phyloP scores from a whole-genome alignment of 306 rosid species.

The Vachellia collinsii region DNA sequence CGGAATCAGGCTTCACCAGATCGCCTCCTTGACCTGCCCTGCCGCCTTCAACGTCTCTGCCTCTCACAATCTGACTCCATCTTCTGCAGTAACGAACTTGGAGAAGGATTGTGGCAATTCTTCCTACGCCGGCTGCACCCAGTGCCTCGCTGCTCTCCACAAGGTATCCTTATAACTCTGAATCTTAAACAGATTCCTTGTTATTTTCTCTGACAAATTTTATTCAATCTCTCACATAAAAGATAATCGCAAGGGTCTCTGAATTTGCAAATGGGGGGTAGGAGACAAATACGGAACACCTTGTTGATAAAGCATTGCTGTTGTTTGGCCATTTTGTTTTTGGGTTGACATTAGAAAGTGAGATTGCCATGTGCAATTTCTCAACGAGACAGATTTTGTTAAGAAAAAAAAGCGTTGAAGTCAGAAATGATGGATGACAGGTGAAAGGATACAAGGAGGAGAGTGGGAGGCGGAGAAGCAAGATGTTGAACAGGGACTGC shows the following conservation, averaged over 20 bases:
- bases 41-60: slow-evolving; percentile 66
- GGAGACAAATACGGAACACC: not conserved
- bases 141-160: slow-evolving; percentile 66
- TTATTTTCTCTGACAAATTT: too few relatives aligned
- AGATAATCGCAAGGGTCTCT: not conserved
- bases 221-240: too few relatives aligned
- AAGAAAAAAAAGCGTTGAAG: not conserved
- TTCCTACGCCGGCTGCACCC: slow-evolving; percentile 71
- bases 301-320: not conserved
- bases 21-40: slow-evolving; percentile 67
- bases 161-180: slow-evolving; percentile 41
- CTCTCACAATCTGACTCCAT: slow-evolving; percentile 74
- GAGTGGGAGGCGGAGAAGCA: slow-evolving; percentile 35
- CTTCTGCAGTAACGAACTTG: slow-evolving; percentile 68
- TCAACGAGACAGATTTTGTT: not conserved
- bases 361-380: not conserved
- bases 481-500: slow-evolving; percentile 78
- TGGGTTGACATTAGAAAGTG: not conserved
- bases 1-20: slow-evolving; percentile 75
- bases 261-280: not conserved
- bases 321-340: not conserved
- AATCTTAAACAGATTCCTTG: too few relatives aligned
- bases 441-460: slow-evolving; percentile 52
- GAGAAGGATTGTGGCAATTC: slow-evolving; percentile 82
- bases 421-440: not conserved